Conservation (phyloP, 2,329 filamentous ascomycete genomes). For the Diaporthe helianthi region DNA sequence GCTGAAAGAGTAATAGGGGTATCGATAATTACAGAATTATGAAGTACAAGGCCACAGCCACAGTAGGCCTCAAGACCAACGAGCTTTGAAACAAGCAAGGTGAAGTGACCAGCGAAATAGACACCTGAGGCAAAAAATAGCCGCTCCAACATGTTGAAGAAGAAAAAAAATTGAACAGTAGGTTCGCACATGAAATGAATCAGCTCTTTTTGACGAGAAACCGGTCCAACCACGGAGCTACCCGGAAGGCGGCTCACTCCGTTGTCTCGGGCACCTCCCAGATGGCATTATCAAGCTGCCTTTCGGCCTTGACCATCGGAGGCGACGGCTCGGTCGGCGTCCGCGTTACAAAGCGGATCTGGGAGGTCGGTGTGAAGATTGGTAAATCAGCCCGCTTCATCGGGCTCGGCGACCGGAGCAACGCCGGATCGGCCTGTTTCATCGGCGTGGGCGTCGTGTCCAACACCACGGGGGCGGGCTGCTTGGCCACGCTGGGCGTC, state of each 20-base stretch:
- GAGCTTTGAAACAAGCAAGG: neutral
- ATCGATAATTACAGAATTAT: conserved; percentile 25
- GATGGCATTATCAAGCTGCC: conserved; percentile 37
- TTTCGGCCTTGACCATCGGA: conserved; percentile 25
- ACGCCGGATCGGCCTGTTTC: conserved; percentile 7
- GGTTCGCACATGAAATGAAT: neutral
- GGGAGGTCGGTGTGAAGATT: conserved; percentile 50
- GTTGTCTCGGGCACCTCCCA: conserved; percentile 47
- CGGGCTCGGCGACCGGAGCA: conserved; percentile 45
- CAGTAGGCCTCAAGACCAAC: neutral
- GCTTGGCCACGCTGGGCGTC: conserved; percentile 39
- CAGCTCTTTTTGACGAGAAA: too few species aligned
- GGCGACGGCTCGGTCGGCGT: conserved; percentile 7
- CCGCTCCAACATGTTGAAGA: neutral
- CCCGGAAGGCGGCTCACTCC: conserved; percentile 29
- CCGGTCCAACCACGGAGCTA: neutral
- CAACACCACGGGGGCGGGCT: conserved; percentile 2
- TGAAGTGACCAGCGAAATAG: neutral
- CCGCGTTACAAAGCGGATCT: conserved; percentile 56
- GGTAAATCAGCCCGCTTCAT: conserved; percentile 49
- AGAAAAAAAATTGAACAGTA: neutral
- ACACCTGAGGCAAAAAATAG: neutral
- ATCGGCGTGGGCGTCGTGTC: conserved; percentile 26
- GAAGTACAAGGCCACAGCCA: neutral
- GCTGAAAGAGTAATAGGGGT: conserved; percentile 16